A percentile compares a stretch with the other conserved stretches of the same genome.
phyloP scores from a whole-genome alignment of 306 rosid genomes.

The apple (Malus domestica) region ASM211411v1 NC_041799.1:238001-238500 shows the following conservation, averaged over 20 bases:
- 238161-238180: slow-evolving; percentile 31
- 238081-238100: slow-evolving; percentile 33
- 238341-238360: slow-evolving; percentile 98
- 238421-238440: slow-evolving; percentile 94
- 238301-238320: neutral
- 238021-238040: slow-evolving; percentile 73
- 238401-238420: slow-evolving; percentile 99
- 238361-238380: slow-evolving; percentile 98
- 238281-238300: neutral
- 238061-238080: slow-evolving; percentile 41
- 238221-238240: slow-evolving; percentile 84
- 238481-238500: neutral
- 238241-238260: slow-evolving; percentile 40
- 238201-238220: slow-evolving; percentile 89
- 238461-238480: neutral
- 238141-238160: slow-evolving; percentile 26
- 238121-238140: slow-evolving; percentile 53
- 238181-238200: slow-evolving; percentile 91
- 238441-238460: slow-evolving; percentile 97
- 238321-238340: slow-evolving; percentile 62
- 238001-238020: slow-evolving; percentile 23
- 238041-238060: slow-evolving; percentile 48
- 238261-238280: neutral
- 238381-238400: slow-evolving; percentile 93
- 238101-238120: slow-evolving; percentile 58